Evolutionary conservation across 257 asterid genomes (phyloP).

Genomic region (Rehmannia glutinosa): DNA sequence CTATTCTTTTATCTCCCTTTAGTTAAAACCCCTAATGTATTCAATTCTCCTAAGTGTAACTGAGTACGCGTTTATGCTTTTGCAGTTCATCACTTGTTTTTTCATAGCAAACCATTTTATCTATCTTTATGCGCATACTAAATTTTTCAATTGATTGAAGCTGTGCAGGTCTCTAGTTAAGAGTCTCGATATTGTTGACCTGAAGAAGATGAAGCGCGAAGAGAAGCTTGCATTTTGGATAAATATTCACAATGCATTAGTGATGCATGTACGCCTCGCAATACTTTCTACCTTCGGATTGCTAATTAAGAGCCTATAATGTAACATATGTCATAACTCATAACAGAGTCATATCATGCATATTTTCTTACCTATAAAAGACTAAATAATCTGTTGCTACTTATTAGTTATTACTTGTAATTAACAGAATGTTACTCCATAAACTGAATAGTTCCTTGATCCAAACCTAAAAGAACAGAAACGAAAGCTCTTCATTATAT

Average conservation of each 20-base stretch:
- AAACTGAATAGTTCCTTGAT: too few relatives aligned
- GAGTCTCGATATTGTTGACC: slow-evolving; percentile 77
- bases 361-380: too few relatives aligned
- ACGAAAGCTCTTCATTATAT: too few relatives aligned
- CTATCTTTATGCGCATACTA: background rate
- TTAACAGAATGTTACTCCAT: too few relatives aligned
- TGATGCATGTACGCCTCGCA: slow-evolving; percentile 68
- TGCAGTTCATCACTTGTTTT: background rate
- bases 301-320: background rate
- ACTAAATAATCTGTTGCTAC: too few relatives aligned
- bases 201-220: slow-evolving; percentile 70
- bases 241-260: slow-evolving; percentile 86
- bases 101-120: background rate
- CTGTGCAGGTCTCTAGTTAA: slow-evolving; percentile 67
- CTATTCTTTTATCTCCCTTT: too few relatives aligned
- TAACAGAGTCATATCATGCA: too few relatives aligned
- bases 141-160: slow-evolving; percentile 13
- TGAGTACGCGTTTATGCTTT: background rate
- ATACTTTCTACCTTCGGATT: slow-evolving; percentile 9
- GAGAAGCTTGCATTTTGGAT: slow-evolving; percentile 88
- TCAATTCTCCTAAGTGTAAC: too few relatives aligned
- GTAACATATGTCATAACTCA: background rate
- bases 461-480: too few relatives aligned
- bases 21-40: too few relatives aligned
- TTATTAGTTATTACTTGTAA: too few relatives aligned